A percentile compares a stretch with the other conserved stretches of the same genome.
phyloP scores from a whole-genome alignment of 768 basidiomycete species.

The Boletus patriciae region DNA sequence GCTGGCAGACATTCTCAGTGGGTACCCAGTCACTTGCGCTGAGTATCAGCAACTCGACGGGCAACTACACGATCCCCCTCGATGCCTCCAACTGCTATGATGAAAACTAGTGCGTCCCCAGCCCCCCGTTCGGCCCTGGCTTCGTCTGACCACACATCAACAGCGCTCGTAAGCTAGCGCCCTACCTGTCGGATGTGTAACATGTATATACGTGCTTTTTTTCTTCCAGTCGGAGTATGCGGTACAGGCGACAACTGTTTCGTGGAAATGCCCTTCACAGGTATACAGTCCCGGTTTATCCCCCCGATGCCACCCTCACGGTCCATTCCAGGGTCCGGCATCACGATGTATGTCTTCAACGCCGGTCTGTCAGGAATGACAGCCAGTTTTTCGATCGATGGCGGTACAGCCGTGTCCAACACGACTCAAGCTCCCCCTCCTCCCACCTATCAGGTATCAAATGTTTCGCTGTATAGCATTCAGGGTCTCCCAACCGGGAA shows the following conservation, averaged over 20 bases:
- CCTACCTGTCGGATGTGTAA: neutral
- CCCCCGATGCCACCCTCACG: neutral
- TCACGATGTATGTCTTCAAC: constrained; percentile 27
- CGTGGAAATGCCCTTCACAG: constrained; percentile 23
- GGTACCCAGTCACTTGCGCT: neutral
- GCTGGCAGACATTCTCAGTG: constrained; percentile 14
- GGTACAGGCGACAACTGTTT: constrained; percentile 12
- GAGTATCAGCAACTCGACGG: constrained; percentile 17
- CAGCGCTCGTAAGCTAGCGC: constrained; percentile 20
- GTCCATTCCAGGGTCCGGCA: constrained; percentile 21
- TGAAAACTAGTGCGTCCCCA: constrained; percentile 25
- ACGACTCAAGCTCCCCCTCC: constrained; percentile 3
- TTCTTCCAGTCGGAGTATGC: constrained; percentile 17
- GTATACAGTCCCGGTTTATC: constrained; percentile 1
- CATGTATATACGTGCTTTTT: neutral
- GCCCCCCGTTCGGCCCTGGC: neutral
- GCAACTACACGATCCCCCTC: constrained; percentile 17
- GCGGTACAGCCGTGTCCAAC: constrained; percentile 1
- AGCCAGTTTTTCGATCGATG: constrained; percentile 25
- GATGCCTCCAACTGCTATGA: constrained; percentile 23
- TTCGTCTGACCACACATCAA: neutral
- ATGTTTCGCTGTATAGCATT: constrained; percentile 16
- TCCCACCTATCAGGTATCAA: constrained; percentile 22
- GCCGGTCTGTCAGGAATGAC: constrained; percentile 22
- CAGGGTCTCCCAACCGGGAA: constrained; percentile 18